Base-by-base conservation (phyloP, 164 flowering plant species). In the Pachysandra terminalis region DNA sequence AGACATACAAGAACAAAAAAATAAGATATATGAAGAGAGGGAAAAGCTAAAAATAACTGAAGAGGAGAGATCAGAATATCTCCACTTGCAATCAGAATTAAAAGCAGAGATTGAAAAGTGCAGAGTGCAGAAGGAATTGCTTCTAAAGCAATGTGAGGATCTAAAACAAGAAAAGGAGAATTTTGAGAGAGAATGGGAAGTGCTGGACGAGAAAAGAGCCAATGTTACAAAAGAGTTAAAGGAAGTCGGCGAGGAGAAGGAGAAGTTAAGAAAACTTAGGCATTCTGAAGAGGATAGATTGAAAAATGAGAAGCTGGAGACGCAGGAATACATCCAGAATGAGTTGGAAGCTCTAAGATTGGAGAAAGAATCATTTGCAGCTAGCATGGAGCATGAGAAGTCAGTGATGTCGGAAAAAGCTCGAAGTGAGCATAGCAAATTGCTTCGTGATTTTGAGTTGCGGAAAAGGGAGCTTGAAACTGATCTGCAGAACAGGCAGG, bases 151-250 rank as follows among this genome's bases (percentile, higher is more conserved):
- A 79, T 69, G n/a, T 61, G 91, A 86, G 66, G 85, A 84, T 65
- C 71, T 96, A 76, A 87, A 81, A 70, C 83, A 68, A 68, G 89
- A 96, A 25, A 87, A 81, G 67, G 81, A 75, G 64, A 91, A 68
- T 40, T 91, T 93, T 80, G 97, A 93, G 81, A 84, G 81, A 75
- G 93, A 96, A 23, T 96, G 97, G 98, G 93, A 87, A 76, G 83
- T 68, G 4, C 66, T 96, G 70, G 96, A 96, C 86, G 93, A 86
- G 62, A 93, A 86, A 73, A 81, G 79, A 71, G 80, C 80, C 72
- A 81, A 66, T 55, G 67, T 83, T 58, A 68, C 48, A 19, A 80
- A 75, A 61, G 87, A 83, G 64, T 72, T 79, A 9, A 74, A 65
- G 61, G 66, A 70, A 57, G 48, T 85, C 35, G 77, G 57, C 16